Evolutionary conservation across 352 stramenopile species (phyloP).

Genomic region (Sclerospora graminicola): DNA sequence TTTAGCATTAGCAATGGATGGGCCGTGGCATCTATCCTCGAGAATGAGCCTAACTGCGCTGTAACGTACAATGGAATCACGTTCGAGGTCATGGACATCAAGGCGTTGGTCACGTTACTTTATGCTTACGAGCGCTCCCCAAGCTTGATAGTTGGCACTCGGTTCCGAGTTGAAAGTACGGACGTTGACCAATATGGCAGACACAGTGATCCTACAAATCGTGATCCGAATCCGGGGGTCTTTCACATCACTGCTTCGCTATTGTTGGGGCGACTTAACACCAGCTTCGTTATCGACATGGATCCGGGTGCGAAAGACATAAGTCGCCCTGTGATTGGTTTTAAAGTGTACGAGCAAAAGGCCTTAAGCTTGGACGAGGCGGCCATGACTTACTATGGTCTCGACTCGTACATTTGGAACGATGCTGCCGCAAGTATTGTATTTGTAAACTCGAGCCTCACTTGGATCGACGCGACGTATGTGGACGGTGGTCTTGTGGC

Average conservation of each 20-base stretch:
- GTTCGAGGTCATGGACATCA: slow-evolving; percentile 39
- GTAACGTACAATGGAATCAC: slow-evolving; percentile 36
- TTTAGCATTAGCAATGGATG: slow-evolving; percentile 40
- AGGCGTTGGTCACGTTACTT: slow-evolving; percentile 29
- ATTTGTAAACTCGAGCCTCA: slow-evolving; percentile 33
- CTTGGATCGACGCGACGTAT: slow-evolving; percentile 33
- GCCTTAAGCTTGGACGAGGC: slow-evolving; percentile 22
- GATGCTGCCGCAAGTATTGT: slow-evolving; percentile 24
- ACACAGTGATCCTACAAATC: slow-evolving; percentile 24
- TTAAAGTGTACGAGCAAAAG: slow-evolving; percentile 31
- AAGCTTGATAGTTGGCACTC: slow-evolving; percentile 16
- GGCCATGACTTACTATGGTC: slow-evolving; percentile 25
- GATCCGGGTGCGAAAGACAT: slow-evolving; percentile 26
- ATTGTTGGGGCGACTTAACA: slow-evolving; percentile 27
- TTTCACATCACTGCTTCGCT: slow-evolving; percentile 43
- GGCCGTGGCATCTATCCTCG: slow-evolving; percentile 26
- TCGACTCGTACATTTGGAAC: slow-evolving; percentile 45
- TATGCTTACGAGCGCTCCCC: slow-evolving; percentile 30
- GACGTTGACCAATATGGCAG: slow-evolving; percentile 33
- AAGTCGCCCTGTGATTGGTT: slow-evolving; percentile 49
- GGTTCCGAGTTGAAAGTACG: slow-evolving; percentile 18
- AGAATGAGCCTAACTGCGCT: slow-evolving; percentile 30
- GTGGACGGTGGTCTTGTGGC: slow-evolving; percentile 24
- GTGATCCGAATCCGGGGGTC: slow-evolving; percentile 37
- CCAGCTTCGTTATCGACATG: slow-evolving; percentile 35